Base-by-base conservation (phyloP, 139 green algal genomes). In the Ettlia oleoabundans region DNA sequence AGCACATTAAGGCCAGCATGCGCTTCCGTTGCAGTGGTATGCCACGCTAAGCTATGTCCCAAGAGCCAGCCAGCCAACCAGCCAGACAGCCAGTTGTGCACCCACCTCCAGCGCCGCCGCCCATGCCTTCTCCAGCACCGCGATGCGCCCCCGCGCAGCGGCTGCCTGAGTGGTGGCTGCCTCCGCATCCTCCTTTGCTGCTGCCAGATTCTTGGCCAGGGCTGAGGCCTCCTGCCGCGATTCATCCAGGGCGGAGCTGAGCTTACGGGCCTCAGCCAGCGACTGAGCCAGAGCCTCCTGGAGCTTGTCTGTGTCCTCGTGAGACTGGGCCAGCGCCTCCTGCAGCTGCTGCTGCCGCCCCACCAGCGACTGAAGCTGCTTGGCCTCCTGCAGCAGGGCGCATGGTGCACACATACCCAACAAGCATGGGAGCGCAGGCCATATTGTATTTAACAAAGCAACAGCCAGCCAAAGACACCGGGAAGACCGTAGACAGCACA, bases 41-140 rank as follows among this genome's bases (percentile, higher is more conserved):
- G n/a, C n/a, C n/a, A n/a, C n/a, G n/a, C n/a, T n/a, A n/a, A n/a
- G n/a, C n/a, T 28, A 42, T 1, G 4, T 1, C 26, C 5, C 63
- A 70, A 10, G 33, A 24, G 28, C n/a, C n/a, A 4, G 4, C 47
- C 47, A 42, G 32, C 30, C 30, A 4, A 41, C 63, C 15, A 9
- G 2, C 19, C 33, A 21, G 47, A 24, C 15, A 28, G 15, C 55
- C 21, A 9, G 15, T 24, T 22, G 30, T 5, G 21, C 15, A 65
- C 55, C 5, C 40, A 64, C 70, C 70, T 77, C 43, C 10, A 77
- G 70, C 15, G 70, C 70, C 1, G 43, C 30, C 10, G 35, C 6
- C 70, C 70, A 77, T 6, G 70, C 51, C 70, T 64, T 64, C 21
- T 77, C 70, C 42, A 77, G 15, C 30, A 77, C 40, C 70, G 43